Percentiles rank a stretch among this genome's conserved stretches.
Conservation (phyloP, 2,329 filamentous ascomycete genomes). For the Epichloe typhina region DNA sequence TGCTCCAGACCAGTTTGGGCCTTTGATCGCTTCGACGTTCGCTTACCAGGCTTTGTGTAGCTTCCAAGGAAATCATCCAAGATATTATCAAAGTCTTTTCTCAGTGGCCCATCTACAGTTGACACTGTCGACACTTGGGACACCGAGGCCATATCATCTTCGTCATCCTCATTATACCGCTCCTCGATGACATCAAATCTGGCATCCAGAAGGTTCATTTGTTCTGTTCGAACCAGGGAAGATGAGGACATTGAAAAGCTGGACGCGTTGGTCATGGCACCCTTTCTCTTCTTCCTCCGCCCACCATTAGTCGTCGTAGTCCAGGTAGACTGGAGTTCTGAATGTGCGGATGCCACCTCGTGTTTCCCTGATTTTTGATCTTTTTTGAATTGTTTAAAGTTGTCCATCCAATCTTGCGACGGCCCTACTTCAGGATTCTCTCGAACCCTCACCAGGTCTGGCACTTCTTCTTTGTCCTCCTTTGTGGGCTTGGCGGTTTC, state of each 20-base stretch:
- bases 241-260: slow-evolving; percentile 89
- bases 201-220: slow-evolving; percentile 70
- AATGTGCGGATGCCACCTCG: slow-evolving; percentile 33
- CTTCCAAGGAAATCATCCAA: slow-evolving; percentile 84
- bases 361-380: slow-evolving; percentile 43
- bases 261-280: slow-evolving; percentile 76
- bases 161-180: slow-evolving; percentile 44
- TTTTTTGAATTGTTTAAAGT: slow-evolving; percentile 91
- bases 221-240: slow-evolving; percentile 75
- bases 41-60: slow-evolving; percentile 60
- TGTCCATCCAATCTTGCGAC: slow-evolving; percentile 75
- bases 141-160: slow-evolving; percentile 40
- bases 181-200: slow-evolving; percentile 88
- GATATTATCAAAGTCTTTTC: slow-evolving; percentile 74
- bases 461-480: slow-evolving; percentile 38
- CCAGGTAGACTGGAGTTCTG: slow-evolving; percentile 56
- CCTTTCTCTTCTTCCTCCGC: slow-evolving; percentile 86
- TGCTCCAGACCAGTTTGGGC: slow-evolving; percentile 74
- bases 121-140: slow-evolving; percentile 51
- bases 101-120: slow-evolving; percentile 52
- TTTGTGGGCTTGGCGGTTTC: slow-evolving; percentile 67
- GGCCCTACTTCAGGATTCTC: slow-evolving; percentile 45
- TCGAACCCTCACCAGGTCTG: slow-evolving; percentile 33
- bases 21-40: slow-evolving; percentile 65
- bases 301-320: slow-evolving; percentile 70